These are phyloP conservation scores for Rutstroemia sp. DNA, from an alignment of 2,329 filamentous ascomycete species.

Conservation along the genomic window DNA sequence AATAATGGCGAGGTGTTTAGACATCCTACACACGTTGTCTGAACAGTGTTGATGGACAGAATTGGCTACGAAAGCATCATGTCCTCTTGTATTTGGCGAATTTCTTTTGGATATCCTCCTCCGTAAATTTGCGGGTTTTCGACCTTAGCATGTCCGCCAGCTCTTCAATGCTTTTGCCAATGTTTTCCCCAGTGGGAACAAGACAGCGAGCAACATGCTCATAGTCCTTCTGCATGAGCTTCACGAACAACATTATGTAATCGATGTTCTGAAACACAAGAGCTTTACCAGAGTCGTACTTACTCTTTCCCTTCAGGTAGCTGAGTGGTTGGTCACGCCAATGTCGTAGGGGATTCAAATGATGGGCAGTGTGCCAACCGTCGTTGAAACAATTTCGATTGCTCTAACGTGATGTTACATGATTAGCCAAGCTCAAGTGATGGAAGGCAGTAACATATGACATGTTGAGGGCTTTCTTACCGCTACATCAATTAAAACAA, in stretches of 20 bases:
- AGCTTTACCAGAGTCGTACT: conserved; percentile 59
- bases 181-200: conserved; percentile 68
- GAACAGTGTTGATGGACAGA: not conserved
- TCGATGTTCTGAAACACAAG: conserved; percentile 77
- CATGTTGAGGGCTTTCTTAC: conserved; percentile 39
- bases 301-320: conserved; percentile 61
- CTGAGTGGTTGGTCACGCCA: conserved; percentile 74
- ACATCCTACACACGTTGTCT: too few species aligned
- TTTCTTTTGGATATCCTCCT: conserved; percentile 55
- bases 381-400: conserved; percentile 81
- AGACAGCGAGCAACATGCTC: conserved; percentile 59
- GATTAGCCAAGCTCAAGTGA: conserved; percentile 8
- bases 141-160: conserved; percentile 53
- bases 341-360: conserved; percentile 69
- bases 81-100: conserved; percentile 27
- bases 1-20: too few species aligned
- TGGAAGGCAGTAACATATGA: not conserved
- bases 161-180: conserved; percentile 56
- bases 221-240: conserved; percentile 65
- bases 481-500: conserved; percentile 70
- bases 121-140: conserved; percentile 58
- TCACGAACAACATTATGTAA: conserved; percentile 68
- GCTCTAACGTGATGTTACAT: conserved; percentile 41
- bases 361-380: conserved; percentile 75
- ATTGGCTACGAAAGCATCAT: not conserved